Evolutionary conservation across 257 asterid genomes (phyloP).

Genomic region (Plantago elongata): DNA sequence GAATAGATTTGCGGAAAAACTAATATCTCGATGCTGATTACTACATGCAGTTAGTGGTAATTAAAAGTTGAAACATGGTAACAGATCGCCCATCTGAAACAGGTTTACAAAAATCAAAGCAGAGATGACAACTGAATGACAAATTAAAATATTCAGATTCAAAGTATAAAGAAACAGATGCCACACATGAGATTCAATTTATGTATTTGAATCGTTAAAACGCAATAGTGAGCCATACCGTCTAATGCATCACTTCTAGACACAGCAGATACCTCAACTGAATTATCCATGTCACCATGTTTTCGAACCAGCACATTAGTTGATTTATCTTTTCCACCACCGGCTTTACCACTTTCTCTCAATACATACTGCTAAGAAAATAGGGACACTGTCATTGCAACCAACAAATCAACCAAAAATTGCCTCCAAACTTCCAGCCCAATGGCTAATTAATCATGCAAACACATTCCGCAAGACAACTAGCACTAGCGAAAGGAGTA

Average conservation of each 20-base stretch:
- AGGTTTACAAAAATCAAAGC: constrained; percentile 1
- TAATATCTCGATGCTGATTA: neutral
- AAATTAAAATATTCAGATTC: neutral
- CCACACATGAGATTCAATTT: neutral
- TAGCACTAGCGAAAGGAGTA: too few species aligned
- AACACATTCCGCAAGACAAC: too few species aligned
- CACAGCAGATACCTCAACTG: constrained; percentile 29
- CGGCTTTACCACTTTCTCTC: constrained; percentile 54
- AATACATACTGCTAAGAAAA: constrained; percentile 52
- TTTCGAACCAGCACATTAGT: constrained; percentile 39
- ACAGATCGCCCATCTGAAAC: neutral
- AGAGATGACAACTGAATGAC: neutral
- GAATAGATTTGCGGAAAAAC: neutral
- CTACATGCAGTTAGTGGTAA: neutral
- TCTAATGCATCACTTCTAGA: constrained; percentile 36
- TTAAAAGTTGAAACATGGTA: neutral
- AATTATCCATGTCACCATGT: constrained; percentile 47
- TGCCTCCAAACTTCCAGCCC: neutral
- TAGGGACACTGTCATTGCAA: constrained; percentile 12
- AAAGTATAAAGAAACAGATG: neutral
- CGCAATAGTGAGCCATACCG: constrained; percentile 32
- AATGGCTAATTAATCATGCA: too few species aligned
- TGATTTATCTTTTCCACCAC: constrained; percentile 50
- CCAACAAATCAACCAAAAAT: constrained; percentile 12
- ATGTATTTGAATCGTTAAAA: neutral